Percentiles rank a stretch among this genome's conserved stretches.
Evolutionary conservation across 2,329 filamentous ascomycete species (phyloP).

Genomic region (Penicillium frequentans): DNA sequence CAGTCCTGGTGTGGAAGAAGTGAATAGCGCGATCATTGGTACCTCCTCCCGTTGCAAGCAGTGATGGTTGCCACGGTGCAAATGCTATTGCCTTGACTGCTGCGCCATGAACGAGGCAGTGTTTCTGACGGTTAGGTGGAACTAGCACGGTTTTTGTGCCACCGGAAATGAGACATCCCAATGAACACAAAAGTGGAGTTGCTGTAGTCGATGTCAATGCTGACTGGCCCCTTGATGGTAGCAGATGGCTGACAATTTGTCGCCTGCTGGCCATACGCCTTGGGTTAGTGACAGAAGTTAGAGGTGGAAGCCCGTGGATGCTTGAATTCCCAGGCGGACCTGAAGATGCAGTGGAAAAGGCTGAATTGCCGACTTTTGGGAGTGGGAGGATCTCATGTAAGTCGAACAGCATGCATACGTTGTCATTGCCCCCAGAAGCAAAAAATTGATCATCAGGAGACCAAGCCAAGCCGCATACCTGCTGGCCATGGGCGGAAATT

Average conservation of each 20-base stretch:
- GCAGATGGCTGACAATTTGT: slow-evolving; percentile 23
- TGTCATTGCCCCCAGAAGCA: slow-evolving; percentile 90
- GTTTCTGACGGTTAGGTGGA: slow-evolving; percentile 59
- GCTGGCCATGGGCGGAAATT: slow-evolving; percentile 78
- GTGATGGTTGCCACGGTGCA: slow-evolving; percentile 85
- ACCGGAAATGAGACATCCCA: slow-evolving; percentile 30
- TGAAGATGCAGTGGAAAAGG: slow-evolving; percentile 7
- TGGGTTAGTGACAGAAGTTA: slow-evolving; percentile 17
- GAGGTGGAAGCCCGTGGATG: slow-evolving; percentile 23
- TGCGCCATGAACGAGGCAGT: slow-evolving; percentile 76
- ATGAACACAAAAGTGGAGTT: slow-evolving; percentile 23
- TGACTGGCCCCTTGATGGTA: slow-evolving; percentile 29
- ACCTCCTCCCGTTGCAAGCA: slow-evolving; percentile 88
- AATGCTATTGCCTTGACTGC: slow-evolving; percentile 97
- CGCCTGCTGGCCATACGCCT: slow-evolving; percentile 24
- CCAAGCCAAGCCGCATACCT: slow-evolving; percentile 93
- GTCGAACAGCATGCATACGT: slow-evolving; percentile 80
- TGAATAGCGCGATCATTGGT: slow-evolving; percentile 94
- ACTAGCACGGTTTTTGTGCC: slow-evolving; percentile 50
- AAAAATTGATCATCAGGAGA: slow-evolving; percentile 73
- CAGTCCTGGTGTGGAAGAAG: slow-evolving; percentile 87
- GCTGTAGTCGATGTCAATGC: slow-evolving; percentile 16
- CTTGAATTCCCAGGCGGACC: slow-evolving; percentile 10
- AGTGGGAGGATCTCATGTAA: slow-evolving; percentile 54
- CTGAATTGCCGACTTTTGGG: slow-evolving; percentile 10